These are phyloP conservation scores for Nymphaea colorata DNA, from an alignment of 164 flowering plant genomes.

Conservation along the genomic window DNA sequence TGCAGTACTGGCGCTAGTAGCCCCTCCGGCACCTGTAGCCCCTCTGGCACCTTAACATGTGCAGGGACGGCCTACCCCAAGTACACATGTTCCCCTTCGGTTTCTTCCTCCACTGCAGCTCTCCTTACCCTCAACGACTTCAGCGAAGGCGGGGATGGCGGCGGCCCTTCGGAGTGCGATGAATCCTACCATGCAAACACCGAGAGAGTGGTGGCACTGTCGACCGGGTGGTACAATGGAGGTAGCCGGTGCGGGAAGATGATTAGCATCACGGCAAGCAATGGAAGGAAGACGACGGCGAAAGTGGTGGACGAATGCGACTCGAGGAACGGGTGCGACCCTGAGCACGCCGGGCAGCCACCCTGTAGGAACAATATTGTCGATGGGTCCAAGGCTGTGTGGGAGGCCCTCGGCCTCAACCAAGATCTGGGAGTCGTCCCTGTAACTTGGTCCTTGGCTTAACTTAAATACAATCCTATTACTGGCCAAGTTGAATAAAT, in stretches of 20 bases:
- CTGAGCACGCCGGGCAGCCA: constrained; percentile 2
- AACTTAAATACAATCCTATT: too few relatives aligned
- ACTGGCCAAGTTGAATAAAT: too few relatives aligned
- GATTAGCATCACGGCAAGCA: constrained; percentile 6
- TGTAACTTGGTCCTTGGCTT: neutral
- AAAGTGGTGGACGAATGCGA: constrained; percentile 6
- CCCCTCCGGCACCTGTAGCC: neutral
- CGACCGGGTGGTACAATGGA: constrained; percentile 2
- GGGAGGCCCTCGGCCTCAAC: constrained; percentile 2
- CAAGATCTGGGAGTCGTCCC: neutral
- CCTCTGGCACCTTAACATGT: neutral
- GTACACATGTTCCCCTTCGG: constrained; percentile 5
- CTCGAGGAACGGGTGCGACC: constrained; percentile 2
- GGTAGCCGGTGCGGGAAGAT: constrained; percentile 5
- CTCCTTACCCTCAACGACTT: constrained; percentile 7
- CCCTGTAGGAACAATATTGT: constrained; percentile 3
- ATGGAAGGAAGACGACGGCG: neutral
- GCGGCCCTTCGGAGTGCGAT: constrained; percentile 8
- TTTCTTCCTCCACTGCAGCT: neutral
- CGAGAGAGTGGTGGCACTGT: constrained; percentile 3
- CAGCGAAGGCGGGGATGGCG: constrained; percentile 3
- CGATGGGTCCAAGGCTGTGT: constrained; percentile 4
- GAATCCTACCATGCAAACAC: constrained; percentile 1
- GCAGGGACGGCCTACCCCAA: neutral
- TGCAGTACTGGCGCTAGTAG: neutral